These are phyloP conservation scores for Euphrasia confusa DNA, from an alignment of 257 asterid species.

Conservation along the genomic window DNA sequence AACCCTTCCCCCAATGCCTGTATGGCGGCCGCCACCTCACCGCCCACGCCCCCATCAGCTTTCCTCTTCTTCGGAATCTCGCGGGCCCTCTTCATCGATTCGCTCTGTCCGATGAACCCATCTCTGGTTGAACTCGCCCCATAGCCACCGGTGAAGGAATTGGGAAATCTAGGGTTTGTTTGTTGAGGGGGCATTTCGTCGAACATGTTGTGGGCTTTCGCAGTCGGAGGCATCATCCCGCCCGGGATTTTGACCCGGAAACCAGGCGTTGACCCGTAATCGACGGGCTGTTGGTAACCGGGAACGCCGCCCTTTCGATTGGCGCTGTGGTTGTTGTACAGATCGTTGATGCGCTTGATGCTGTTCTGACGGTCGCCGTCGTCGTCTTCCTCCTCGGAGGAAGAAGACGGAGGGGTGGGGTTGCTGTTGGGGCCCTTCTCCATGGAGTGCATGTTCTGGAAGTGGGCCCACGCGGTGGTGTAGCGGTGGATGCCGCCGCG, in stretches of 20 bases:
- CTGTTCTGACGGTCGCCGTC: slow-evolving; percentile 38
- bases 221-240: slow-evolving; percentile 9
- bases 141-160: slow-evolving; percentile 6
- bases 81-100: slow-evolving; percentile 25
- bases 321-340: slow-evolving; percentile 29
- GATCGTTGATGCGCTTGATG: slow-evolving; percentile 43
- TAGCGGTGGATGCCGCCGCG: slow-evolving; percentile 48
- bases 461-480: slow-evolving; percentile 76
- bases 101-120: slow-evolving; percentile 33
- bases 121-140: slow-evolving; percentile 31
- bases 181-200: slow-evolving; percentile 29
- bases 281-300: slow-evolving; percentile 21
- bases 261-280: slow-evolving; percentile 43
- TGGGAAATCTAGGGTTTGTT: slow-evolving; percentile 30
- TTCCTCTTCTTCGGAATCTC: slow-evolving; percentile 24
- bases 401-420: slow-evolving; percentile 22
- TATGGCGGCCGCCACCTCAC: slow-evolving; percentile 50
- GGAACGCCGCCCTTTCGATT: slow-evolving; percentile 22
- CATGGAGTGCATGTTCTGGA: slow-evolving; percentile 68
- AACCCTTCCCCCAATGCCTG: slow-evolving; percentile 65
- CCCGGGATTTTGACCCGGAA: slow-evolving; percentile 57
- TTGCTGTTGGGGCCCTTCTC: slow-evolving; percentile 52
- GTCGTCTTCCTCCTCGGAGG: slow-evolving; percentile 31
- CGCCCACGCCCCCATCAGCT: slow-evolving; percentile 24
- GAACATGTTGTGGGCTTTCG: slow-evolving; percentile 27